These are phyloP conservation scores for Coemansia sp. DNA, from an alignment of 192 early-diverging fungal species.

Conservation along the genomic window DNA sequence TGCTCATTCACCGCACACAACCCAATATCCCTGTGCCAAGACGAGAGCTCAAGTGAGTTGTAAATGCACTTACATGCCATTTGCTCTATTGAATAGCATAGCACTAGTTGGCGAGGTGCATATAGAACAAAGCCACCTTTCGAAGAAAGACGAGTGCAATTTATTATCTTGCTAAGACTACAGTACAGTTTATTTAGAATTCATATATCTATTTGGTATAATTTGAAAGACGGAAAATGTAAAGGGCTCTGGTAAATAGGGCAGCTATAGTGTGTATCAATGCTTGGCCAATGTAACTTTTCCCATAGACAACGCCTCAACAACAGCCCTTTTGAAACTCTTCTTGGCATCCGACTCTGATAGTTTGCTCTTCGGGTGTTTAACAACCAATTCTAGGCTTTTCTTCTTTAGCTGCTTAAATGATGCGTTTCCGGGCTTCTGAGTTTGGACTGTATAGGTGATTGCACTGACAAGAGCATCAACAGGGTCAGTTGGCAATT, in stretches of 20 bases:
- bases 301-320: constrained; percentile 31
- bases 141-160: background rate
- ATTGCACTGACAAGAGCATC: constrained; percentile 35
- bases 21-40: background rate
- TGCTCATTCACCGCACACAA: background rate
- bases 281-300: constrained; percentile 15
- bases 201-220: no score
- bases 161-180: no score
- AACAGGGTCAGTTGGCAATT: constrained; percentile 14
- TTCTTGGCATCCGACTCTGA: constrained; percentile 35
- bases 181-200: no score
- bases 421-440: background rate
- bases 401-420: constrained; percentile 39
- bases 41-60: background rate
- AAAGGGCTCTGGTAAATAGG: background rate
- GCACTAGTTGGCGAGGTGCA: background rate
- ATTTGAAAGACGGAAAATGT: background rate
- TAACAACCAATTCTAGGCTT: constrained; percentile 29
- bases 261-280: background rate
- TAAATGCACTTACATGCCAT: background rate
- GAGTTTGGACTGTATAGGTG: constrained; percentile 3
- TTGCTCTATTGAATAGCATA: background rate
- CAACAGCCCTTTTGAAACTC: constrained; percentile 31
- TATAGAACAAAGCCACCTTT: background rate
- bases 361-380: constrained; percentile 22